A percentile compares a stretch with the other conserved stretches of the same genome.
phyloP scores from a whole-genome alignment of 2,329 filamentous ascomycete species.

The Juglanconis sp. region DNA sequence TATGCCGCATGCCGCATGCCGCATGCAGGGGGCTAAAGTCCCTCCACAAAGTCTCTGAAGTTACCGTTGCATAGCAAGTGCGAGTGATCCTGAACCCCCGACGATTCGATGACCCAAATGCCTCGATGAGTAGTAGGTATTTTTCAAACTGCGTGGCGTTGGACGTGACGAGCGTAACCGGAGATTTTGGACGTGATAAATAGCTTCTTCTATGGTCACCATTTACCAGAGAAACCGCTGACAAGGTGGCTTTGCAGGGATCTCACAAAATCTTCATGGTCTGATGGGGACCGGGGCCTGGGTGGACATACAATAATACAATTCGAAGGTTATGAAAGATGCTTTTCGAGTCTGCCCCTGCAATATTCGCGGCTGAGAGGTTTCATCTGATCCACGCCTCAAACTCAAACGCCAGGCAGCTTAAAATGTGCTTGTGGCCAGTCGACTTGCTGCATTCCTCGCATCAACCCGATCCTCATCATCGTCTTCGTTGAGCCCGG shows the following conservation, averaged over 20 bases:
- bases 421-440: constrained; percentile 92
- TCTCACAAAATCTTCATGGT: not conserved
- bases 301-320: constrained; percentile 19
- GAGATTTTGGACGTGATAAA: not conserved
- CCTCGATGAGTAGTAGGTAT: no score
- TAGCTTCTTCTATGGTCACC: not conserved
- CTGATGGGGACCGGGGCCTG: not conserved
- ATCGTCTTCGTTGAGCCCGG: constrained; percentile 70
- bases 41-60: not conserved
- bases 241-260: not conserved
- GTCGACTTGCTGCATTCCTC: constrained; percentile 86
- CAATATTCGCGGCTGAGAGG: not conserved
- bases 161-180: no score
- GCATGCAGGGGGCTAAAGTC: not conserved
- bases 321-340: constrained; percentile 8
- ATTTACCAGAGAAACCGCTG: not conserved
- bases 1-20: not conserved
- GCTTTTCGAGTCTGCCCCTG: not conserved
- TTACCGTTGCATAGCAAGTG: not conserved
- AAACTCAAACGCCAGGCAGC: constrained; percentile 3
- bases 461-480: constrained; percentile 94
- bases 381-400: not conserved
- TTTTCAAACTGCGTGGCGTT: no score
- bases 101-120: no score
- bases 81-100: not conserved